Evolutionary conservation across 1,284 basidiomycete species (phyloP), one percentile per base, ranked within the genome.

Genomic region (Trichosporon sp.): DNA sequence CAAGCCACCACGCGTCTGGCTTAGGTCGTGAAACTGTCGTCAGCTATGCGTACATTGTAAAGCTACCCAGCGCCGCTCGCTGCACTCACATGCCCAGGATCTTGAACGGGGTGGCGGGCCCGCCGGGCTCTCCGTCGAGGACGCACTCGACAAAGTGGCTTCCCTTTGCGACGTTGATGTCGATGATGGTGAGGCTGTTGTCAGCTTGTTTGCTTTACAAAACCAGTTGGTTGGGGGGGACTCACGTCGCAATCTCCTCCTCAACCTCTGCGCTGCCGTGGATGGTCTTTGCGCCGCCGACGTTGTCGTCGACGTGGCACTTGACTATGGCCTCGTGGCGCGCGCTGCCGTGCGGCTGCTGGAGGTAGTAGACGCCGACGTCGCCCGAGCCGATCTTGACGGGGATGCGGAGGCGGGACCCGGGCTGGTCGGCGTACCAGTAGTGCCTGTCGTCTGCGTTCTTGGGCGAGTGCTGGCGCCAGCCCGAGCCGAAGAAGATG

Each of bases 401-500:
- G 13, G 74, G 77, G 35, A 83, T 75, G 60, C 82, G 75, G 18
- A 83, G 74, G 67, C 81, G 70, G 7, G 77, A 75, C 23, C 78
- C 79, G n/a, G 82, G 81, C 68, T 75, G 74, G 60, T 78, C 77
- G 23, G 92, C 90, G 80, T 91, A 90, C 91, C 93, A 98, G 80
- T 96, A 96, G 83, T 96, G 92, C 68, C 86, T 86, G 66, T 87
- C 86, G 68, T 86, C 85, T 53, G 80, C 77, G 32, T 83, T 82
- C 53, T 86, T 83, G 2, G 84, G 77, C 1, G 93, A 92, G 78
- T 93, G 91, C 1, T 89, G 88, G 68, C 86, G 85, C 94, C 95
- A 98, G 3, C 95, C 95, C 0, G 90, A 90, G 32, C 93, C 94
- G 71, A 90, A 91, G 84, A 98, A 97, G 72, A 95, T 84, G 27